Base-by-base conservation (phyloP, 2,329 filamentous ascomycete genomes). In the Botrytis fabae region DNA sequence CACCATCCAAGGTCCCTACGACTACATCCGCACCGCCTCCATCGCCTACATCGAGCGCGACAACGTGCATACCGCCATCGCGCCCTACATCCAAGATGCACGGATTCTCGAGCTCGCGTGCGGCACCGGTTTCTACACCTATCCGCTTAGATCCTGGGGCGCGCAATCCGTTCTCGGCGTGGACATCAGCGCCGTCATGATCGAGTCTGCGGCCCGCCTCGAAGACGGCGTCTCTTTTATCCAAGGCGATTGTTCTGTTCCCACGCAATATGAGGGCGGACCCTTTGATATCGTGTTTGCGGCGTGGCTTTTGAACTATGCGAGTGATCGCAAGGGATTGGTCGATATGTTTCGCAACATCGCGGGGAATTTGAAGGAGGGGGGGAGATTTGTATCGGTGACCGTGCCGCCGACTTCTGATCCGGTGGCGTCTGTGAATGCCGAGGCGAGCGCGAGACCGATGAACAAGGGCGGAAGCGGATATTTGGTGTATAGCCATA, bases 301-400 rank as follows among this genome's bases (percentile, higher is more conserved):
- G 7, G 79, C 78, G 12, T 83, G 81, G 81, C 73, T 83, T 44
- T 78, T 83, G 38, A 83, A 83, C 76, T 83, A 83, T 69, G 81
- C 82, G 0, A 42, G 75, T 32, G 78, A 74, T 66, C 71, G 74
- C 12, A 74, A 75, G 35, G 79, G 78, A 20, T 75, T 83, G 72
- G 75, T 80, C 6, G 74, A 70, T 28, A 83, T 83, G 80, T 84
- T 80, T 72, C 73, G 76, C 46, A 83, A 81, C 51, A 77, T 83
- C 38, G 73, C 79, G 12, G 62, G 77, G 32, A 82, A 82, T 74
- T 79, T 83, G n/a, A 80, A 78, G 66, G 78, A 79, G 0, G 82
- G 80, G 8, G 82, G 82, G 2, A 75, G 75, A 32, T 82, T 82
- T 70, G 76, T 83, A 54, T 79, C 78, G 12, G 69, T 83, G n/a